Evolutionary conservation across 2,329 filamentous ascomycete species (phyloP), one percentile per base, ranked within the genome.

Genomic region (Fusarium anthophilum): DNA sequence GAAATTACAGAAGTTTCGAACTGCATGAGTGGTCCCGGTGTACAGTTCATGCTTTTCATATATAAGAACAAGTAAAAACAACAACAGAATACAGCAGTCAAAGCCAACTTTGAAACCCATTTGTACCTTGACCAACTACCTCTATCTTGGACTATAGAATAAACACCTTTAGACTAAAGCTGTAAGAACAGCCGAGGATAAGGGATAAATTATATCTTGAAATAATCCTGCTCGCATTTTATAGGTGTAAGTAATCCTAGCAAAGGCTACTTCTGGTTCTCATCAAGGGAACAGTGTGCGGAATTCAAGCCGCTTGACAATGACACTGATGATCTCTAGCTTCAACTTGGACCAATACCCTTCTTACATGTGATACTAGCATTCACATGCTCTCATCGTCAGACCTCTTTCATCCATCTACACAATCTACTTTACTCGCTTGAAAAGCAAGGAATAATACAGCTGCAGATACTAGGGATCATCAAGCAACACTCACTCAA

Each of bases 351-450:
- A 7, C 48, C 28, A 26, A 37, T 37, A 38, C 13, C 8, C 11
- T 59, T 59, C 11, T 59, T 59, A 17, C 57, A 53, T 59, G 67
- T 70, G 65, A 69, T 59, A 60, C 26, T 50, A 24, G 50, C 24
- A 38, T 59, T 50, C 44, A 51, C 32, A 26, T 28, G 15, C 11
- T 26, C 41, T 18, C 20, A n/a, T 38, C 20, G 15, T 28, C 41
- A 22, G 8, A 5, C 20, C 14, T 48, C 3, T 38, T 51, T 50
- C 32, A 17, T 24, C 18, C 20, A 51, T 18, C 28, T 55, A 5
- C 15, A 28, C 35, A n/a, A 6, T 41, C 35, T 26, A 8, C 12
- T 53, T 20, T 41, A 30, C 51, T 28, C 20, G 30, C 20, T 55
- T 28, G 20, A 39, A 37, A 28, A 41, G 20, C 26, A 7, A 28